phyloP scores from a whole-genome alignment of 495 filamentous ascomycete genomes.

The Penicillium riverlandense region DNA sequence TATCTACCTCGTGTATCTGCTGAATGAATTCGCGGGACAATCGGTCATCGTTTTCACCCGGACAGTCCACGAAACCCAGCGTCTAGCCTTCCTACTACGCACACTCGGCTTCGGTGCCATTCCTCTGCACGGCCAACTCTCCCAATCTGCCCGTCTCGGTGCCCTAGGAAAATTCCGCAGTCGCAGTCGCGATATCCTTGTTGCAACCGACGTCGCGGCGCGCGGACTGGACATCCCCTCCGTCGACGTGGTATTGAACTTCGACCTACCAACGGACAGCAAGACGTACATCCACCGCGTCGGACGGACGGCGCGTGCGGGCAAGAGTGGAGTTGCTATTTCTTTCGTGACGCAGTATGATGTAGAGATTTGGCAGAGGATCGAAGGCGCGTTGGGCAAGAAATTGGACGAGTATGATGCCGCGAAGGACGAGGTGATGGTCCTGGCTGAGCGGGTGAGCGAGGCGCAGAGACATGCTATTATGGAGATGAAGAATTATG shows the following conservation, averaged over 20 bases:
- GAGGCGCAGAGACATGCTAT: slow-evolving; percentile 81
- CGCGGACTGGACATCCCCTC: slow-evolving; percentile 91
- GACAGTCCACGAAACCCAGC: slow-evolving; percentile 88
- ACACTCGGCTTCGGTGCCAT: slow-evolving; percentile 77
- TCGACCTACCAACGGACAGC: slow-evolving; percentile 71
- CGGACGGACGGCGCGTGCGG: slow-evolving; percentile 86
- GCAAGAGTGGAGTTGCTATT: slow-evolving; percentile 76
- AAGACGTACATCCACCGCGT: slow-evolving; percentile 96
- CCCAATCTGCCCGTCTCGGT: slow-evolving; percentile 74
- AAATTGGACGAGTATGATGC: slow-evolving; percentile 61
- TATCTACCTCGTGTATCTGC: slow-evolving; percentile 75
- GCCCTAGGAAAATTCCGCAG: slow-evolving; percentile 82
- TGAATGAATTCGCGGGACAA: slow-evolving; percentile 80
- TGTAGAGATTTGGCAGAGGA: slow-evolving; percentile 75
- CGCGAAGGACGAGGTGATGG: slow-evolving; percentile 81
- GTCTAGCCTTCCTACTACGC: slow-evolving; percentile 73
- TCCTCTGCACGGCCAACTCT: slow-evolving; percentile 85
- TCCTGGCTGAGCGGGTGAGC: slow-evolving; percentile 67
- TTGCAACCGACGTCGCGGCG: slow-evolving; percentile 94
- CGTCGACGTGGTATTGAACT: slow-evolving; percentile 85
- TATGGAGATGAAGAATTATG: slow-evolving; percentile 72
- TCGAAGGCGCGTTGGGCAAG: slow-evolving; percentile 74
- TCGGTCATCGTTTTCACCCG: slow-evolving; percentile 82
- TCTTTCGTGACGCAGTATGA: slow-evolving; percentile 88
- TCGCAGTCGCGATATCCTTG: slow-evolving; percentile 69